Percentiles rank a stretch among this genome's conserved stretches.
Conservation (phyloP, 495 filamentous ascomycete species). For the Lindgomyces ingoldianus region DNA sequence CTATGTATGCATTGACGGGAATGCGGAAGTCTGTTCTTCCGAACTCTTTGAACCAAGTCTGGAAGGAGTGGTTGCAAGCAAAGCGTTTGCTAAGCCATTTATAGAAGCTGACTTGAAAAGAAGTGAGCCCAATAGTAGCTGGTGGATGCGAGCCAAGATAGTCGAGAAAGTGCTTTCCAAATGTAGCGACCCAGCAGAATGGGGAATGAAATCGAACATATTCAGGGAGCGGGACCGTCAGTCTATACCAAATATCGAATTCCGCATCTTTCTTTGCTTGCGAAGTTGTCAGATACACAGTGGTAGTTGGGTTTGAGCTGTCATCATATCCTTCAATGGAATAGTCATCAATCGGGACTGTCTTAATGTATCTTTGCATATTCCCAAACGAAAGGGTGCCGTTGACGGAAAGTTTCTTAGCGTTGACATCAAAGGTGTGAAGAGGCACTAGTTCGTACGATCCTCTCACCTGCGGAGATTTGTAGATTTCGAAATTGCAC, state of each 20-base stretch:
- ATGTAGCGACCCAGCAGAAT: slow-evolving; percentile 67
- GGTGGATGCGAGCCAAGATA: slow-evolving; percentile 42
- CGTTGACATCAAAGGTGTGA: slow-evolving; percentile 25
- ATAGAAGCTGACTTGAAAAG: slow-evolving; percentile 59
- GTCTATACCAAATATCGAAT: slow-evolving; percentile 60
- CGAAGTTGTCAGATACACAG: slow-evolving; percentile 65
- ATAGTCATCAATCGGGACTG: slow-evolving; percentile 56
- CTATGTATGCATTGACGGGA: slow-evolving; percentile 55
- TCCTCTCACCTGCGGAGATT: not conserved
- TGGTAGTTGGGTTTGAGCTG: slow-evolving; percentile 48
- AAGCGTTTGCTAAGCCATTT: slow-evolving; percentile 55
- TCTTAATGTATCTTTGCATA: slow-evolving; percentile 51
- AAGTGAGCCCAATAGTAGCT: slow-evolving; percentile 46
- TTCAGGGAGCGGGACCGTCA: slow-evolving; percentile 55
- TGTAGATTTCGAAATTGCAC: slow-evolving; percentile 39
- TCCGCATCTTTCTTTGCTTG: slow-evolving; percentile 21
- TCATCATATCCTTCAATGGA: slow-evolving; percentile 68
- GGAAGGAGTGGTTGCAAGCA: slow-evolving; percentile 41
- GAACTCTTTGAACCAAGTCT: slow-evolving; percentile 54
- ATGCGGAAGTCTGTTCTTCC: slow-evolving; percentile 58
- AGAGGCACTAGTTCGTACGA: slow-evolving; percentile 30
- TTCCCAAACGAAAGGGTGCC: slow-evolving; percentile 57
- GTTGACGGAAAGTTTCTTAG: slow-evolving; percentile 50
- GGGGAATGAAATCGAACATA: slow-evolving; percentile 60
- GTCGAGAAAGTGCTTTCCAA: slow-evolving; percentile 69